Conservation (phyloP, 306 rosid species). For the Cicer bijugum region DNA sequence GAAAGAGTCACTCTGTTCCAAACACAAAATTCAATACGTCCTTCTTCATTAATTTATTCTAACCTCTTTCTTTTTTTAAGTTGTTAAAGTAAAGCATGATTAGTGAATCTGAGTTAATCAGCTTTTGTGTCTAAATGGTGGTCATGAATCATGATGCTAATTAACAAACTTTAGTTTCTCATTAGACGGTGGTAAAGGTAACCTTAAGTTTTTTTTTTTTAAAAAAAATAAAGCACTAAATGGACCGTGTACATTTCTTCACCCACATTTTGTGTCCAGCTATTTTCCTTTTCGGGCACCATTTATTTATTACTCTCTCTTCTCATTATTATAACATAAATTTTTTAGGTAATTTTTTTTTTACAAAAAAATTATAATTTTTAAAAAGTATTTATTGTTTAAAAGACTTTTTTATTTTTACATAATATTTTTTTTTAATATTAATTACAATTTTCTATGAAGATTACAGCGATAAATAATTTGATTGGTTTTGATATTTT, state of each 20-base stretch:
- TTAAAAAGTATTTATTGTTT: too few relatives aligned
- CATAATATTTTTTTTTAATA: too few relatives aligned
- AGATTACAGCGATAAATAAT: too few relatives aligned
- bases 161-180: slow-evolving; percentile 16
- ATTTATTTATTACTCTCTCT: background rate
- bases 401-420: too few relatives aligned
- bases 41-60: slow-evolving; percentile 25
- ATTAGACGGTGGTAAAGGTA: slow-evolving; percentile 39
- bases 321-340: too few relatives aligned
- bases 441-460: too few relatives aligned
- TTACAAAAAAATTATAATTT: too few relatives aligned
- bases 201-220: background rate
- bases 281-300: background rate
- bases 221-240: background rate
- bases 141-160: slow-evolving; percentile 31
- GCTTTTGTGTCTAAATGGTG: slow-evolving; percentile 45
- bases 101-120: slow-evolving; percentile 41
- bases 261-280: background rate
- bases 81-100: slow-evolving; percentile 37
- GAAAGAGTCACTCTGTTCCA: slow-evolving; percentile 13
- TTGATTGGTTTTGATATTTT: too few relatives aligned
- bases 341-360: too few relatives aligned
- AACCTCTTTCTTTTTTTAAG: slow-evolving; percentile 1
- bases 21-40: slow-evolving; percentile 36
- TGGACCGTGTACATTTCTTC: slow-evolving; percentile 22